A percentile compares a stretch with the other conserved stretches of the same genome.
These are phyloP conservation scores for Microbotryum violaceum DNA, from an alignment of 1,284 basidiomycete genomes.

Conservation along the genomic window DNA sequence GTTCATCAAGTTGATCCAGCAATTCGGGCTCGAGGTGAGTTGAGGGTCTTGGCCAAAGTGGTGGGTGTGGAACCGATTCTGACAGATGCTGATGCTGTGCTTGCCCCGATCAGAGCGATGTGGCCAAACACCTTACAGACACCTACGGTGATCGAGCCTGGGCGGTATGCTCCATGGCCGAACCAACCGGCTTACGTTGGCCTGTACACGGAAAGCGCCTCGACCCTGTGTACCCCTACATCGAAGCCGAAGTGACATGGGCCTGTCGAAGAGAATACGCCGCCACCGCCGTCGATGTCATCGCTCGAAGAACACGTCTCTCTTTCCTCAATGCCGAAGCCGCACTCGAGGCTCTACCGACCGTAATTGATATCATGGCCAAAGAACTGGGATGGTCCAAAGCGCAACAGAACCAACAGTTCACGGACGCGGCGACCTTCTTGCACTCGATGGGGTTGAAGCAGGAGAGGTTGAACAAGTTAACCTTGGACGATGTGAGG, in stretches of 20 bases:
- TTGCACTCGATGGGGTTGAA: conserved; percentile 43
- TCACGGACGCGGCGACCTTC: conserved; percentile 46
- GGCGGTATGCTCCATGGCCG: conserved; percentile 77
- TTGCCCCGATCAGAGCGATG: conserved; percentile 55
- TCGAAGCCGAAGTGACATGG: conserved; percentile 90
- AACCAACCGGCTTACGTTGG: conserved; percentile 71
- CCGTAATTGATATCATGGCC: conserved; percentile 85
- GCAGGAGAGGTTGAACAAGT: conserved; percentile 3
- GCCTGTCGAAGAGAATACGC: conserved; percentile 88
- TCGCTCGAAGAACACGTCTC: conserved; percentile 81
- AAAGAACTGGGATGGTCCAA: conserved; percentile 72
- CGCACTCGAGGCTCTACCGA: conserved; percentile 73
- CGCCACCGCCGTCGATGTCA: conserved; percentile 78
- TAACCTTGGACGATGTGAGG: conserved; percentile 33
- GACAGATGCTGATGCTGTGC: too few relatives aligned
- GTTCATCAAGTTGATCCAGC: conserved; percentile 93
- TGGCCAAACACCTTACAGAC: conserved; percentile 86
- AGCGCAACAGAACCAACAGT: conserved; percentile 54
- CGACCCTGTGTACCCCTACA: conserved; percentile 70
- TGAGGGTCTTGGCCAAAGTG: not conserved
- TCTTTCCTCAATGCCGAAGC: conserved; percentile 89
- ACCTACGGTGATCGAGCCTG: conserved; percentile 95
- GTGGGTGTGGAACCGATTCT: too few relatives aligned
- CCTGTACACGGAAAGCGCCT: conserved; percentile 78
- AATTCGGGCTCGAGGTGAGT: conserved; percentile 49